phyloP scores from a whole-genome alignment of 2,329 filamentous ascomycete species.

The Fusarium verrucosum region DNA sequence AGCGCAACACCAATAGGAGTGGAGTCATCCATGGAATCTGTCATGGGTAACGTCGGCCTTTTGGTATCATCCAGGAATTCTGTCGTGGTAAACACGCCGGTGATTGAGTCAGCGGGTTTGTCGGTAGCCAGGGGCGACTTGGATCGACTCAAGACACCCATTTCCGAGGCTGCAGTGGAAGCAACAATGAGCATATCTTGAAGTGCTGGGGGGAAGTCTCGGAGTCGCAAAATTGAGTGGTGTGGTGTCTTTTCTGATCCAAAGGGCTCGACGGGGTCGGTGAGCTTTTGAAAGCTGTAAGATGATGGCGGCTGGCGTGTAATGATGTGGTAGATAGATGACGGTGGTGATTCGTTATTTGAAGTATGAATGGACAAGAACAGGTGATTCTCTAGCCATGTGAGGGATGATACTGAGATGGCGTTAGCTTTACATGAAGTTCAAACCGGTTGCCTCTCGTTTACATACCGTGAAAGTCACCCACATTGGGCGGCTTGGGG shows the following conservation, averaged over 20 bases:
- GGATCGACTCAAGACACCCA: slow-evolving; percentile 81
- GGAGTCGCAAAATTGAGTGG: slow-evolving; percentile 80
- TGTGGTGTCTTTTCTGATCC: slow-evolving; percentile 73
- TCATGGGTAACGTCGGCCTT: slow-evolving; percentile 79
- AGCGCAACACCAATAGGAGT: slow-evolving; percentile 83
- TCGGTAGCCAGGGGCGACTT: slow-evolving; percentile 71
- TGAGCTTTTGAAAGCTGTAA: slow-evolving; percentile 78
- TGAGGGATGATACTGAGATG: slow-evolving; percentile 74
- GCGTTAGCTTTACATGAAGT: slow-evolving; percentile 6
- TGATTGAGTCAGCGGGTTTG: slow-evolving; percentile 66
- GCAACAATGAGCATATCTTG: slow-evolving; percentile 84
- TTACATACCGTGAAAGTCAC: slow-evolving; percentile 71
- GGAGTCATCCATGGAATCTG: slow-evolving; percentile 67
- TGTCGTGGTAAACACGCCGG: slow-evolving; percentile 77
- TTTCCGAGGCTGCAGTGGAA: slow-evolving; percentile 80
- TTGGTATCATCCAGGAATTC: slow-evolving; percentile 77
- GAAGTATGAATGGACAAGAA: slow-evolving; percentile 85
- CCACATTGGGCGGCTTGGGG: slow-evolving; percentile 76
- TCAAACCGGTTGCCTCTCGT: background rate
- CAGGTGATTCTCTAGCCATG: slow-evolving; percentile 88
- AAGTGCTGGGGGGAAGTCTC: slow-evolving; percentile 81
- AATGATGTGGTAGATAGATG: slow-evolving; percentile 82
- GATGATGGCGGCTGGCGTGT: slow-evolving; percentile 67
- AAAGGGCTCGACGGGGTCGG: slow-evolving; percentile 78
- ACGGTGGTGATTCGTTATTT: slow-evolving; percentile 64